Percentiles rank a stretch among this genome's conserved stretches.
Conservation (phyloP, 768 basidiomycete genomes). For the Suillus variegatus region DNA sequence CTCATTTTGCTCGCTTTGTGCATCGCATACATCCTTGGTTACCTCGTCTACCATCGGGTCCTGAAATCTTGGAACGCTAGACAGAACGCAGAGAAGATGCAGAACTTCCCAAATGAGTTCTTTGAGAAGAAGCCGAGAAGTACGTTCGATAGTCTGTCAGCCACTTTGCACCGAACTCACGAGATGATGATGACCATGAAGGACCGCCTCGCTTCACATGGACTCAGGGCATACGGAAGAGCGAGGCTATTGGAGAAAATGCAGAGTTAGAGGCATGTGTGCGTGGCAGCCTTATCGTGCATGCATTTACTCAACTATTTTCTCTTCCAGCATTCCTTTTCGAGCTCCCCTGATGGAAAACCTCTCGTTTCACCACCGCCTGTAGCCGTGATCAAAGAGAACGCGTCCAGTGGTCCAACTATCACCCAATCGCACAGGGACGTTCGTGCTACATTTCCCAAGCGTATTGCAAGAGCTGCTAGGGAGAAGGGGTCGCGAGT, state of each 20-base stretch:
- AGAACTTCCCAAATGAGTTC: constrained; percentile 18
- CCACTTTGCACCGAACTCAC: background rate
- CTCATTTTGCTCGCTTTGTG: constrained; percentile 27
- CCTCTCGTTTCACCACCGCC: constrained; percentile 17
- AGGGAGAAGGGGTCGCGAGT: constrained; percentile 14
- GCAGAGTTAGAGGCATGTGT: background rate
- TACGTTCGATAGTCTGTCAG: constrained; percentile 16
- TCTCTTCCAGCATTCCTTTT: background rate
- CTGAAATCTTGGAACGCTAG: constrained; percentile 18
- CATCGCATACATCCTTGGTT: constrained; percentile 26
- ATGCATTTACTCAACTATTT: background rate
- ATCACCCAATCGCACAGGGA: constrained; percentile 2
- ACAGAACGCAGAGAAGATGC: constrained; percentile 16
- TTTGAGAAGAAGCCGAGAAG: constrained; percentile 27
- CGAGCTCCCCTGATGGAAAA: constrained; percentile 16
- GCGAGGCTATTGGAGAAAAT: background rate
- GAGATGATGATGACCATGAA: background rate
- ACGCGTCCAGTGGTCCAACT: constrained; percentile 3
- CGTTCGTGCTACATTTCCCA: constrained; percentile 8
- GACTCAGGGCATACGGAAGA: constrained; percentile 14
- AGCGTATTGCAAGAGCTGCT: constrained; percentile 13
- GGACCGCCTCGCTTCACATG: constrained; percentile 23
- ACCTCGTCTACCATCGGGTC: constrained; percentile 27
- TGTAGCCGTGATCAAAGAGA: constrained; percentile 15
- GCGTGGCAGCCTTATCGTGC: background rate